Evolutionary conservation across 768 basidiomycete genomes (phyloP), one percentile per base, ranked within the genome.

Genomic region (Sarcodon aspratus): DNA sequence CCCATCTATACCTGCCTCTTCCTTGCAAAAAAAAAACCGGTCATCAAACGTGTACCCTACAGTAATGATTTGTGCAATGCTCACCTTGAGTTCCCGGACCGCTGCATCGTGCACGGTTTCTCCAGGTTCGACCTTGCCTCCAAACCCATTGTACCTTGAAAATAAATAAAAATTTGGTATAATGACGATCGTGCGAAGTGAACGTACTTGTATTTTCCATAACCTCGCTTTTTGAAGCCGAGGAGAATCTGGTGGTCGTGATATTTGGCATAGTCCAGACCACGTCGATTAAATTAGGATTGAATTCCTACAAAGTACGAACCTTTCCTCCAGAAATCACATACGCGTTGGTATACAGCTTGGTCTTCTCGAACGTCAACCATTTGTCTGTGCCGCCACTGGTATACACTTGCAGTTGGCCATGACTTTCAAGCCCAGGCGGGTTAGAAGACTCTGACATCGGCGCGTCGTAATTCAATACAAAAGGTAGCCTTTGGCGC

Each of bases 131-230:
- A 88, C 79, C 63, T 95, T 95, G 9, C 91, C 91, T 13, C 88
- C 89, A 55, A 92, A 94, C 3, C 91, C 91, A 53, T 93, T 93
- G 58, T 76, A 91, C 57, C 90, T 91, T n/a, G n/a, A n/a, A n/a
- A n/a, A n/a, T n/a, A n/a, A n/a, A n/a, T n/a, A 12, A 17, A 54
- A 38, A 34, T 33, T 42, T 33, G 33, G 33, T 45, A 38, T 40
- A 1, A n/a, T 3, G 27, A 11, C 27, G 9, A 1, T 17, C 7
- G 38, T 50, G 34, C 11, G 9, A 33, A 27, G 49, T 27, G 13
- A 33, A 54, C 74, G 48, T 54, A 85, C 85, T 76, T 68, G 52
- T 74, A 71, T 35, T 65, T 66, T 21, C 86, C 87, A 59, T 87
- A 80, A 1, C 87, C 87, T 21, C 87, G 73, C 60, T 89, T 89